Evolutionary conservation across 2,329 filamentous ascomycete genomes (phyloP).

Genomic region (Sporothrix sp.): DNA sequence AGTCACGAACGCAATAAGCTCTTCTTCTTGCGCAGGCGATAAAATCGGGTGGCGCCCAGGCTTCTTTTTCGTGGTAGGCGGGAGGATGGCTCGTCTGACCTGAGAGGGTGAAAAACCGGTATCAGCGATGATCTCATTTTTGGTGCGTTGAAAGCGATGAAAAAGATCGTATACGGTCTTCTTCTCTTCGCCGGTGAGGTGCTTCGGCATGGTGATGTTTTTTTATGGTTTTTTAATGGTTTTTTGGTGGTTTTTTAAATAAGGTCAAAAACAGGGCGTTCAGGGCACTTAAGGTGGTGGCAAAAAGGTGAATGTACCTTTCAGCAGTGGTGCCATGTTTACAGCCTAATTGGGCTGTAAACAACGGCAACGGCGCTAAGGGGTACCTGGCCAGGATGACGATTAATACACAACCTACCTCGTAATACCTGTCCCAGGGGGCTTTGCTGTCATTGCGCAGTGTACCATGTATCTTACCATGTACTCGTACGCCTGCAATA

Average conservation of each 20-base stretch:
- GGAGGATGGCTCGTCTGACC: neutral
- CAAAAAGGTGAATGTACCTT: neutral
- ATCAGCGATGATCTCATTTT: neutral
- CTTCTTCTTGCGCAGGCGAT: neutral
- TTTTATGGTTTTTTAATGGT: too few relatives aligned
- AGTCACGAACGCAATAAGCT: neutral
- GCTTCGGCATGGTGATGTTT: neutral
- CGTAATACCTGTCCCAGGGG: neutral
- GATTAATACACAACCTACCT: neutral
- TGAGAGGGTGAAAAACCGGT: neutral
- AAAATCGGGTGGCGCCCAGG: neutral
- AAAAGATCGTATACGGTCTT: neutral
- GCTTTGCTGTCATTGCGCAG: too few relatives aligned
- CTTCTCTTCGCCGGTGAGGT: neutral
- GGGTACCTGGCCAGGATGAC: neutral
- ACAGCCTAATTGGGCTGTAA: neutral
- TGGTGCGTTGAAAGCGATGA: neutral
- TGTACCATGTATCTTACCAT: too few relatives aligned
- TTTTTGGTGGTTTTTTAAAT: neutral
- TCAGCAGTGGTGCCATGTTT: neutral
- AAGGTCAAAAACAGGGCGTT: neutral
- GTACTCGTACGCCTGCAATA: too few relatives aligned
- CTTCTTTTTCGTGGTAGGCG: neutral
- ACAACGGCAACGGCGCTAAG: neutral
- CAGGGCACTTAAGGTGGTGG: neutral